Conservation (phyloP, 2,329 filamentous ascomycete species). For the Colletotrichum plurivorum region DNA sequence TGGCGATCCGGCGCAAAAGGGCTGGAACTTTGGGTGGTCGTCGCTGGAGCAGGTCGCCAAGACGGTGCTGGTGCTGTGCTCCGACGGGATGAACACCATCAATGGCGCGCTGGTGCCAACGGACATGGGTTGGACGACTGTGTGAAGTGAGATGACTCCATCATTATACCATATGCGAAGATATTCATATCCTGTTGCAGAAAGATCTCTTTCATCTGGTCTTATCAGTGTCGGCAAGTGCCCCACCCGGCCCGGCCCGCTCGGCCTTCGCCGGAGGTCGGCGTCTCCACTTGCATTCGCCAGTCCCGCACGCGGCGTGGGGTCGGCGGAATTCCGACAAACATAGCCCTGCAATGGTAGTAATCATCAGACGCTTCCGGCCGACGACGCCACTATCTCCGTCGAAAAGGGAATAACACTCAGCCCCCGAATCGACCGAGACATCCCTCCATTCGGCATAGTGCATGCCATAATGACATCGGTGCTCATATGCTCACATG, state of each 20-base stretch:
- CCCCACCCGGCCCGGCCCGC: neutral
- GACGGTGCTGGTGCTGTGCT: conserved; percentile 27
- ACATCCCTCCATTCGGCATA: neutral
- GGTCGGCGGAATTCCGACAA: neutral
- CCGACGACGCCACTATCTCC: neutral
- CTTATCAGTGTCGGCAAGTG: neutral
- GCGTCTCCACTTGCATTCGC: neutral
- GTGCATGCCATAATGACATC: neutral
- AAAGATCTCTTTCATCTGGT: too few species aligned
- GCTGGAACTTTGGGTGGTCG: conserved; percentile 33
- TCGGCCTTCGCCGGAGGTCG: neutral
- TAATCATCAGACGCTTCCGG: neutral
- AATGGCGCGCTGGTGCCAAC: conserved; percentile 31
- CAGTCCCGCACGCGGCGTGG: neutral
- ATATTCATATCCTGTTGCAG: too few species aligned
- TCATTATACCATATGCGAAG: too few species aligned
- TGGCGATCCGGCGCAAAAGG: conserved; percentile 1
- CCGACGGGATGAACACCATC: conserved; percentile 32
- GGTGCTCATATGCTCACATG: too few species aligned
- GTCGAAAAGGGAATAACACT: neutral
- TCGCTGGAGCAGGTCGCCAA: conserved; percentile 29
- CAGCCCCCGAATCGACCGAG: neutral
- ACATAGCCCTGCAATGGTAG: neutral
- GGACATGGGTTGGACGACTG: conserved; percentile 31
- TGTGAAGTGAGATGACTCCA: neutral